Evolutionary conservation across 2,329 filamentous ascomycete species (phyloP), one percentile per base, ranked within the genome.

Genomic region (Aspergillus bombycis): DNA sequence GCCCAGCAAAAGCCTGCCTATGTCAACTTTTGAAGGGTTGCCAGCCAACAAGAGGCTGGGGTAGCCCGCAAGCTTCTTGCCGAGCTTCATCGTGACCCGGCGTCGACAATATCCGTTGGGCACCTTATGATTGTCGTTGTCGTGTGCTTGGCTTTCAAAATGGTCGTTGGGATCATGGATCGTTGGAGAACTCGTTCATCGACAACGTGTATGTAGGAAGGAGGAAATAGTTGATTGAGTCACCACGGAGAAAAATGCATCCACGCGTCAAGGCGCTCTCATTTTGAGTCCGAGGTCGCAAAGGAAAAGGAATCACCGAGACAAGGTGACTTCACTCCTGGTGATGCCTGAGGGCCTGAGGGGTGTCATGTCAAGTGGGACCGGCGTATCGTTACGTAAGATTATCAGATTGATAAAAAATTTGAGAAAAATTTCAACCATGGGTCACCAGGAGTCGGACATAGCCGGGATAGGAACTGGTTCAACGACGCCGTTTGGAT

Each of bases 21-120:
- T 38, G 32, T 78, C 75, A 45, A 67, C 46, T 55, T 67, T 72
- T 16, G 78, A 75, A 28, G 78, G 78, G 32, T 72, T 75, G n/a
- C 70, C 76, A 41, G 77, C 76, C 62, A 80, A 60, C 50, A 80
- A 70, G 30, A 80, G 70, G 58, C 71, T 68, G 62, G 74, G 75
- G 56, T 75, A 80, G 58, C 70, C 72, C 61, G 70, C 69, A 46
- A 79, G 69, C 36, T 76, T 76, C 30, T 72, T 62, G 48, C 72
- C 61, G 57, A 75, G 60, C 66, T 69, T 72, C 70, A 76, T 76
- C 52, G 23, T 62, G 67, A 60, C 34, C 55, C 14, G 61, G 56
- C 30, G n/a, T 55, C 34, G 60, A 52, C 19, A 28, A 28, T 28
- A 19, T 9, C 19, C 7, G 16, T 41, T 41, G 21, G 48, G 32